Conservation (phyloP, 768 basidiomycete genomes). For the Mycena albidolilacea region DNA sequence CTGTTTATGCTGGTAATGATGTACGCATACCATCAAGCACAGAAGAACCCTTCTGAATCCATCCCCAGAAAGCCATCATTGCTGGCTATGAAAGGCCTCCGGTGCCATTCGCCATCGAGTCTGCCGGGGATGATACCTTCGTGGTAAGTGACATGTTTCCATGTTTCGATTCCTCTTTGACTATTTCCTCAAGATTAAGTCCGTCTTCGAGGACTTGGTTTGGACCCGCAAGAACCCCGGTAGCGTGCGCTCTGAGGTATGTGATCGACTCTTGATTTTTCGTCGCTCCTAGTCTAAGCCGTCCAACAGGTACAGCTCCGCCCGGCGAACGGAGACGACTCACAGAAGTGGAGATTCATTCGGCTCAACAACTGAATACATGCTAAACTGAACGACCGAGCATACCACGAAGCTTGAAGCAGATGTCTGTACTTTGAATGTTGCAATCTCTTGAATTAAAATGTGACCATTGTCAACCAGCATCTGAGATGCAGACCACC, state of each 20-base stretch:
- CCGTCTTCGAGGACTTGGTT: no score
- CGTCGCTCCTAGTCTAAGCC: no score
- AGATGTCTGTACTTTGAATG: neutral
- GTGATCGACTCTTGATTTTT: no score
- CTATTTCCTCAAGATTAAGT: no score
- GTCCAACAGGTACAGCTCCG: no score
- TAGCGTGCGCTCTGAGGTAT: no score
- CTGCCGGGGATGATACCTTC: neutral
- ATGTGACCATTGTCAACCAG: neutral
- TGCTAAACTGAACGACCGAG: neutral
- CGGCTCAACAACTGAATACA: no score
- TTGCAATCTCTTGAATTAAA: slow-evolving; percentile 1
- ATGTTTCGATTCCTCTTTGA: no score
- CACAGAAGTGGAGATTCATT: no score
- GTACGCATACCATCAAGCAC: slow-evolving; percentile 1
- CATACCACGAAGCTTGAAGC: neutral
- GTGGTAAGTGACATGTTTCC: neutral
- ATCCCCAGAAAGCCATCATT: neutral
- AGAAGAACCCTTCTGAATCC: neutral
- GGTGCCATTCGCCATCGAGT: neutral
- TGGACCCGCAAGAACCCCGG: no score
- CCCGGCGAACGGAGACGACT: no score
- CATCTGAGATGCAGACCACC: no score
- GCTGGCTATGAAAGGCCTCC: neutral
- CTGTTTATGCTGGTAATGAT: neutral